Evolutionary conservation across 2,329 filamentous ascomycete species (phyloP), one percentile per base, ranked within the genome.

Genomic region (Trichoderma hamatum): DNA sequence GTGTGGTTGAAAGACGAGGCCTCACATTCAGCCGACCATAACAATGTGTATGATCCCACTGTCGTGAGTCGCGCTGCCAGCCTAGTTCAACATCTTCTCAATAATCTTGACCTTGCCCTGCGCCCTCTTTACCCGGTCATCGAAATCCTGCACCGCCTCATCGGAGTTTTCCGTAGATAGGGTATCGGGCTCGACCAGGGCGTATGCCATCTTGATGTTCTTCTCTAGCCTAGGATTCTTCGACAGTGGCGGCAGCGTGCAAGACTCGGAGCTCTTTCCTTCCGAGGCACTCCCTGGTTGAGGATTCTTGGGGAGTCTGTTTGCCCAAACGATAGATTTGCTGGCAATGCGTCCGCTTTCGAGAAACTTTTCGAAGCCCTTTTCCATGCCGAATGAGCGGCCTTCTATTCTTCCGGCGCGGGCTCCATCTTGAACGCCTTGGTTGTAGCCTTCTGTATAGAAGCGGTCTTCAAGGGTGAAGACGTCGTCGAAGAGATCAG

Each of bases 291-390:
- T 13, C 3, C 46, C n/a, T 13, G 19, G 69, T 60, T 3, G 14
- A 10, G 2, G 52, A 11, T 71, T 52, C 70, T 73, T 68, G 67
- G 72, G 54, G 0, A 94, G 80, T 66, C 94, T 85, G 70, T 92
- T 91, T 14, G 90, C 89, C 94, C 95, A 98, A n/a, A 98, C 84
- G 28, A 92, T 81, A 16, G 93, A 89, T 75, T 89, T 90, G 55
- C 93, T 92, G 74, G 95, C 90, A 36, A 98, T 80, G 69, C 86
- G 85, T 2, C 95, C 95, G 78, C 93, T 87, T 71, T 93, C 90
- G 52, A 92, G 77, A 76, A 96, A 97, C 81, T 97, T 98, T 75
- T 97, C 93, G 74, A 96, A 98, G 0, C 94, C 95, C 72, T 94
- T 96, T 78, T 96, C 92, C 52, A 98, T 88, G 0, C 95, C 96